A percentile compares a stretch with the other conserved stretches of the same genome.
These are phyloP conservation scores for Aspergillus phoenicis DNA, from an alignment of 2,329 filamentous ascomycete genomes.

Conservation along the genomic window DNA sequence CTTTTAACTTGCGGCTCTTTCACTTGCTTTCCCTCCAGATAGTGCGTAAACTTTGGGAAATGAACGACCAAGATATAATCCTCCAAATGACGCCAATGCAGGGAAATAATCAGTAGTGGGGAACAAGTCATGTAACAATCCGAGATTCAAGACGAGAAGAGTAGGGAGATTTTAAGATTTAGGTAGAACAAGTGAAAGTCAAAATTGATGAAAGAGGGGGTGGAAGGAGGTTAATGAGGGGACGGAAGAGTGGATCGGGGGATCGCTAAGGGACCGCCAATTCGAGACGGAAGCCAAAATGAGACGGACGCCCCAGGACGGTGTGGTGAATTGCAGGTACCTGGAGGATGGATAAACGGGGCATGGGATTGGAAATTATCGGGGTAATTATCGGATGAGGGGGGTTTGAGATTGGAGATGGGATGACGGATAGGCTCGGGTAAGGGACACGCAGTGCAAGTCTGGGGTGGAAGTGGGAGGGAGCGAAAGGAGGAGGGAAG, in stretches of 20 bases:
- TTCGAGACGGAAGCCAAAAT: neutral
- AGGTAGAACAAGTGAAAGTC: slow-evolving; percentile 3
- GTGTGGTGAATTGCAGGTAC: slow-evolving; percentile 1
- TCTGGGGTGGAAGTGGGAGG: neutral
- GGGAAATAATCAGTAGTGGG: neutral
- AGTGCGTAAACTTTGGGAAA: neutral
- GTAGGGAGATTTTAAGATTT: neutral
- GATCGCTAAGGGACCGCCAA: slow-evolving; percentile 3
- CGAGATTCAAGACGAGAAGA: neutral
- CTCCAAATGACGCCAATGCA: slow-evolving; percentile 1
- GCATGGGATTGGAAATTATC: neutral
- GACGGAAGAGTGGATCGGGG: slow-evolving; percentile 4
- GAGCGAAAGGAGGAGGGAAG: neutral
- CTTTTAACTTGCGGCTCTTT: neutral
- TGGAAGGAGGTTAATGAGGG: neutral
- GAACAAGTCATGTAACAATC: neutral
- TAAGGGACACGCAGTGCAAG: neutral
- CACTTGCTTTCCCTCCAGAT: neutral
- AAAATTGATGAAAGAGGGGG: neutral
- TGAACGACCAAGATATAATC: neutral
- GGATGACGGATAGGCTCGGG: neutral
- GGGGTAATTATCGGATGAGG: neutral
- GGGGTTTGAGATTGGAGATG: neutral
- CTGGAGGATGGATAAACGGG: slow-evolving; percentile 3
- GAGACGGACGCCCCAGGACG: slow-evolving; percentile 1